Evolutionary conservation across 768 basidiomycete genomes (phyloP).

Genomic region (Pisolithus albus): DNA sequence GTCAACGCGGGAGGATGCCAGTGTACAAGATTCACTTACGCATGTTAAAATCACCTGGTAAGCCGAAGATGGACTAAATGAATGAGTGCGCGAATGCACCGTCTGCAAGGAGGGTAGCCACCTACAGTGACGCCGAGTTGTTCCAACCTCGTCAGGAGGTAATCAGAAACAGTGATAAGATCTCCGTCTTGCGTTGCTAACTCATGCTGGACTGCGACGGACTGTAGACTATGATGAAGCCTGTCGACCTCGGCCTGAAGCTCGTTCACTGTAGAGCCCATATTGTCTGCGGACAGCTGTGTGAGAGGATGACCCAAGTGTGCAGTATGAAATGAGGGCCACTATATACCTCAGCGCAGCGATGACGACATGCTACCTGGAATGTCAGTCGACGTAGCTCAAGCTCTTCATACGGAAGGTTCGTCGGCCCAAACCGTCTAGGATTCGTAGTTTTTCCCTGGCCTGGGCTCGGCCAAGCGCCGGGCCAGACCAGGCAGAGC

Average conservation of each 20-base stretch:
- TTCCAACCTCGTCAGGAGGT: constrained; percentile 54
- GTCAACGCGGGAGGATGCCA: constrained; percentile 2
- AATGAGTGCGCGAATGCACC: neutral
- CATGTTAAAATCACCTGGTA: constrained; percentile 86
- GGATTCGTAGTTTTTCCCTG: too few relatives aligned
- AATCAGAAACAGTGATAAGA: constrained; percentile 48
- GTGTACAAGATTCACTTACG: constrained; percentile 24
- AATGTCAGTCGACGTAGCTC: too few relatives aligned
- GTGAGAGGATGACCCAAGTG: too few relatives aligned
- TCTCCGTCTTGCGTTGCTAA: constrained; percentile 29
- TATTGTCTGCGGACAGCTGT: constrained; percentile 1
- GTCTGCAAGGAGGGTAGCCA: neutral
- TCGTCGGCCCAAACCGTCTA: too few relatives aligned
- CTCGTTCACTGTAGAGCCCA: constrained; percentile 9
- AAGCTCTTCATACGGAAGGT: too few relatives aligned
- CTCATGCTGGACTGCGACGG: constrained; percentile 25
- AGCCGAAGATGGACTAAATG: constrained; percentile 67
- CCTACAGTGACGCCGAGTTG: constrained; percentile 60
- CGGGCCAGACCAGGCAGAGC: too few relatives aligned
- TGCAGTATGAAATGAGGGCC: too few relatives aligned
- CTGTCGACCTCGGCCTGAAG: constrained; percentile 42
- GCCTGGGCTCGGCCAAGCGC: too few relatives aligned
- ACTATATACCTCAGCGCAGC: too few relatives aligned
- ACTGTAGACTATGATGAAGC: constrained; percentile 41
- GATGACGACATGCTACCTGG: too few relatives aligned